These are phyloP conservation scores for Diaporthe sp. DNA, from an alignment of 2,329 filamentous ascomycete genomes.

Conservation along the genomic window DNA sequence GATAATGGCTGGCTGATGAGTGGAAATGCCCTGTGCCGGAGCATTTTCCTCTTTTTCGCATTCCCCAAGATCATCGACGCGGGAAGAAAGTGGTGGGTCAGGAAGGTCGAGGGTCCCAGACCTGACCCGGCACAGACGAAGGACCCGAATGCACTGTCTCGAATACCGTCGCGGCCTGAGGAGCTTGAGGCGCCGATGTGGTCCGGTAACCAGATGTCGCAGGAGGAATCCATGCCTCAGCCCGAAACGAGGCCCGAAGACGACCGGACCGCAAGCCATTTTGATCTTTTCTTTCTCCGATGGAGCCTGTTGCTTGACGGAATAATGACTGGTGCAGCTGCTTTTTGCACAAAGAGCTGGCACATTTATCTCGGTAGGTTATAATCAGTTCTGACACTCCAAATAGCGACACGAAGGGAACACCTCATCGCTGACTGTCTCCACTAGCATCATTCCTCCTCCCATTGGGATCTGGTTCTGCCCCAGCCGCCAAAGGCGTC, in stretches of 20 bases:
- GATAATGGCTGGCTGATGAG: conserved; percentile 68
- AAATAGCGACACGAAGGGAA: background rate
- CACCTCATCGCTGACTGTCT: background rate
- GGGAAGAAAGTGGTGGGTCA: conserved; percentile 56
- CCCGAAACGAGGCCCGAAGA: conserved; percentile 46
- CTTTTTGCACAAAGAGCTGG: conserved; percentile 73
- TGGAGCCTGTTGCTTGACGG: conserved; percentile 77
- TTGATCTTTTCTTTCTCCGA: conserved; percentile 76
- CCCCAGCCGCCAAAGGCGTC: conserved; percentile 78
- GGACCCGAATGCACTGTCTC: conserved; percentile 20
- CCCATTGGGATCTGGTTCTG: conserved; percentile 77
- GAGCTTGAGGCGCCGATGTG: conserved; percentile 57
- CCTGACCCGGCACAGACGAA: conserved; percentile 44
- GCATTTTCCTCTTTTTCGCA: conserved; percentile 63
- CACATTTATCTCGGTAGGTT: conserved; percentile 73
- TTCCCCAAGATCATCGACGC: conserved; percentile 63
- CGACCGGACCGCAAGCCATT: conserved; percentile 64
- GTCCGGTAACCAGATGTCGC: conserved; percentile 43
- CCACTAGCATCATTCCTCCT: conserved; percentile 70
- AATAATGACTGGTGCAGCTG: conserved; percentile 71
- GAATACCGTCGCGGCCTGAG: conserved; percentile 53
- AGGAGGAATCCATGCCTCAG: conserved; percentile 60
- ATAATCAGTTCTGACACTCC: rapidly evolving
- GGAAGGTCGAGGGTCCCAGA: conserved; percentile 51
- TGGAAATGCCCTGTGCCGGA: conserved; percentile 62